These are phyloP conservation scores for Verruconis gallopava DNA, from an alignment of 2,329 filamentous ascomycete species.

Conservation along the genomic window DNA sequence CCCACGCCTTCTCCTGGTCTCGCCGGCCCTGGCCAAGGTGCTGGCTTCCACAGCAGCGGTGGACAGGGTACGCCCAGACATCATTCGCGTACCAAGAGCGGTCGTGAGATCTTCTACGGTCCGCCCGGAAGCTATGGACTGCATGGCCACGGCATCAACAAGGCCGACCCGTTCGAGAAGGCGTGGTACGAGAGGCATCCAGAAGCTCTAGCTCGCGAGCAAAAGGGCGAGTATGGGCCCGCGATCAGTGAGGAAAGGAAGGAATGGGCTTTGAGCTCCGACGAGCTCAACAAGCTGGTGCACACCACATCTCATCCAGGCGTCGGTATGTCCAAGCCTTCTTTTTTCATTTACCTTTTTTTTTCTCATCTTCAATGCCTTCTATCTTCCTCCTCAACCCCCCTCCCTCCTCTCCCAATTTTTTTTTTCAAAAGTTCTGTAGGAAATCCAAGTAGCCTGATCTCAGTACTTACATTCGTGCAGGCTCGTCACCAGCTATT, in stretches of 20 bases:
- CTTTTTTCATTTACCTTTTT: no score
- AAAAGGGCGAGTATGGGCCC: conserved; percentile 51
- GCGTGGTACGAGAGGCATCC: conserved; percentile 91
- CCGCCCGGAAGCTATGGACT: conserved; percentile 88
- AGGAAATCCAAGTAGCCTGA: no score
- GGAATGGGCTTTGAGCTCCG: conserved; percentile 78
- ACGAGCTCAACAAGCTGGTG: conserved; percentile 83
- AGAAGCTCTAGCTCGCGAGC: conserved; percentile 61
- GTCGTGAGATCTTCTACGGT: conserved; percentile 52
- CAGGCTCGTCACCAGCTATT: conserved; percentile 2
- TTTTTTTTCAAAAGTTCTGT: no score
- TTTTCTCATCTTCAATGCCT: no score
- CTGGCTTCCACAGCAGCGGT: conserved; percentile 40
- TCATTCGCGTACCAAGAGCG: conserved; percentile 56
- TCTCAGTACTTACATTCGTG: no score
- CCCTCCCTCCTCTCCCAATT: no score
- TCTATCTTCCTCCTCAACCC: no score
- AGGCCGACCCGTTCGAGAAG: conserved; percentile 73
- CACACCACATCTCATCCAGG: conserved; percentile 48
- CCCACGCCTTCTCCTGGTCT: conserved; percentile 61
- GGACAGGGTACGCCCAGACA: conserved; percentile 32
- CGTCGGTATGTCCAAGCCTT: conserved; percentile 35
- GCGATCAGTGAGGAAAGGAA: conserved; percentile 46
- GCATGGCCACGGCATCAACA: conserved; percentile 68
- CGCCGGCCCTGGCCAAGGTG: conserved; percentile 27